Base-by-base conservation (phyloP, 371 early-diverging fungal genomes). In the Actinomortierella wolfii region DNA sequence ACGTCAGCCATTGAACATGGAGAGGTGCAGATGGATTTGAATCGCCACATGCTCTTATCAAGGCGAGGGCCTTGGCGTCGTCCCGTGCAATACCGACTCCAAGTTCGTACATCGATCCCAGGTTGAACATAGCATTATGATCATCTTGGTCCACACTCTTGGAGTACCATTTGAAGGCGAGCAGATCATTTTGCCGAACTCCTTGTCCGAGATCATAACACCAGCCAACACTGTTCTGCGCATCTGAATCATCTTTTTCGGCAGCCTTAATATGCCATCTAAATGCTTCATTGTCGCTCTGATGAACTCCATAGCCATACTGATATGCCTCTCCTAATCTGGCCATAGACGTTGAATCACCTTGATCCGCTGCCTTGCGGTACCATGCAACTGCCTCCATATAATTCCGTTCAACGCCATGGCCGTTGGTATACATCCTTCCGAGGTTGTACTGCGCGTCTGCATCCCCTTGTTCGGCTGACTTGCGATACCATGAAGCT, bases 121-220 rank as follows among this genome's bases (percentile, higher is more conserved):
- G 78, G 11, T 84, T 78, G 75, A 91, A 91, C 67, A 90, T 90
- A 18, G 92, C 93, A 77, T 87, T 90, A 39, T 88, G 86, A 75
- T 92, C 91, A 6, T 92, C 94, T 51, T 83, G 81, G 51, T 83
- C 84, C 3, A 94, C 92, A 1, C 92, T 79, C 34, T 79, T 60
- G 15, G 64, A 66, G 76, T 91, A 94, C 88, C 89, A 92, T 47
- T 77, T 57, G 25, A 92, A 84, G 5, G 94, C 94, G 40, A 84
- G 78, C 2, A 64, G 51, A 11, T 86, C 64, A 53, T 90, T 76
- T 62, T 84, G 83, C 48, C 83, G 81, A 6, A 90, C 85, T 24
- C 92, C 92, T 52, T 88, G 79, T 29, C 94, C 94, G 29, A 91
- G 89, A 77, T 94, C 93, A 65, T 91, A 92, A 57, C 92, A 91